Evolutionary conservation across 2,329 filamentous ascomycete species (phyloP), one percentile per base, ranked within the genome.

Genomic region (Fusarium sp.): DNA sequence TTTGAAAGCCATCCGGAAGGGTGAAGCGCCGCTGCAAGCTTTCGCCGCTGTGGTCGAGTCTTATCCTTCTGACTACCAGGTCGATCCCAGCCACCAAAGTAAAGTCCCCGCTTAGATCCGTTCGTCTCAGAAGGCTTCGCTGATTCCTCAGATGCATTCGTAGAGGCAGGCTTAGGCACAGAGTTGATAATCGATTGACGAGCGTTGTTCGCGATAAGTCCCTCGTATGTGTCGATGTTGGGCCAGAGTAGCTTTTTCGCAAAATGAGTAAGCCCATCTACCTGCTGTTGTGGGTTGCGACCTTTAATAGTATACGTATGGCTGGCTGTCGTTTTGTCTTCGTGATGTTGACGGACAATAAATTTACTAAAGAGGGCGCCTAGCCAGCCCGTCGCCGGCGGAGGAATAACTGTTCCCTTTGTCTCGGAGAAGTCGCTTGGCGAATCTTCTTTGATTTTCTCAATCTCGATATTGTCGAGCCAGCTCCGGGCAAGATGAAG

Each of bases 401-500:
- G 65, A 58, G 72, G 53, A 7, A 66, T 69, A 11, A 59, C 53
- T 36, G 60, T 65, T 18, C 50, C 68, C 29, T 27, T 29, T 50
- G 64, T 50, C 57, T 68, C 55, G 18, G 57, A 39, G 35, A 56
- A 7, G 31, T 52, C 41, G 39, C 53, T 52, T 7, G 71, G 35
- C 12, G 66, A 52, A 6, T 73, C 46, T 20, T 78, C 73, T 53
- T 84, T 81, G 31, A 83, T 80, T 70, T 84, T 87, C 56, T 86
- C 84, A 29, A 92, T 83, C 13, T 86, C 85, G 35, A 92, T 90
- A 66, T 92, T 92, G 69, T 92, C 88, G n/a, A 92, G 84, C 90
- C 90, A 92, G 46, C 86, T 85, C 31, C 89, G 84, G 20, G 90
- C 90, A 36, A 92, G 83, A 44, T 91, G 83, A 42, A 92, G 80